Conservation (phyloP, 2,329 filamentous ascomycete species). For the Lachnellula willkommii region DNA sequence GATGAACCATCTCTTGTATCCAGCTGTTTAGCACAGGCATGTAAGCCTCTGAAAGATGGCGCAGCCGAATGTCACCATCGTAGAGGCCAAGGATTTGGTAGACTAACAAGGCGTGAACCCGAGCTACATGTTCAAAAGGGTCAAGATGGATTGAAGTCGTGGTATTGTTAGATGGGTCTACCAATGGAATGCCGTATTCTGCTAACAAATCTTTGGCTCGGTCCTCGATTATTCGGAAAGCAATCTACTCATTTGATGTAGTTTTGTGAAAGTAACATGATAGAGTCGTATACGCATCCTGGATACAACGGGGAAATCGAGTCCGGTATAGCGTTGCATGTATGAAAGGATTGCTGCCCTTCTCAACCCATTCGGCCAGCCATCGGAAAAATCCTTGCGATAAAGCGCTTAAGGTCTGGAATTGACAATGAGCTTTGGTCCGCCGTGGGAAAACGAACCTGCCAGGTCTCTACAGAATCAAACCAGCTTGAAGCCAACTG, state of each 20-base stretch:
- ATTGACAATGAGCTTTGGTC: background rate
- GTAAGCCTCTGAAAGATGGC: conserved; percentile 21
- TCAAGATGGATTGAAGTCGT: conserved; percentile 1
- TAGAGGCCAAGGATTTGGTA: conserved; percentile 28
- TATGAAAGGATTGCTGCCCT: conserved; percentile 27
- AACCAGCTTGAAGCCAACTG: conserved; percentile 2
- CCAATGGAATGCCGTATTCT: background rate
- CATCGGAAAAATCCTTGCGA: conserved; percentile 19
- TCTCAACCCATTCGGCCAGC: conserved; percentile 25
- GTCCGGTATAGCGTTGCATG: conserved; percentile 27
- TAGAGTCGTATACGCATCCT: conserved; percentile 29
- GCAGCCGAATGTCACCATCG: conserved; percentile 27
- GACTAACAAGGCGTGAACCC: conserved; percentile 23
- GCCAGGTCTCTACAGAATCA: conserved; percentile 15
- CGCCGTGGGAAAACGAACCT: background rate
- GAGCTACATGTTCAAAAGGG: conserved; percentile 8
- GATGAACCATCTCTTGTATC: conserved; percentile 14
- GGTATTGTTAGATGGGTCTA: background rate
- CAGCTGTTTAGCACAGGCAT: conserved; percentile 21
- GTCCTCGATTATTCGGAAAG: conserved; percentile 26
- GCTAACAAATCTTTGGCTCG: conserved; percentile 13
- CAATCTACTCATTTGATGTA: conserved; percentile 21
- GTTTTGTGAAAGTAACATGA: conserved; percentile 26
- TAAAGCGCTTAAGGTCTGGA: conserved; percentile 26
- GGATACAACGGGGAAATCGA: conserved; percentile 23